Percentiles rank a stretch among this genome's conserved stretches.
Conservation (phyloP, 2,329 filamentous ascomycete genomes). For the Ophiostoma perfectum region DNA sequence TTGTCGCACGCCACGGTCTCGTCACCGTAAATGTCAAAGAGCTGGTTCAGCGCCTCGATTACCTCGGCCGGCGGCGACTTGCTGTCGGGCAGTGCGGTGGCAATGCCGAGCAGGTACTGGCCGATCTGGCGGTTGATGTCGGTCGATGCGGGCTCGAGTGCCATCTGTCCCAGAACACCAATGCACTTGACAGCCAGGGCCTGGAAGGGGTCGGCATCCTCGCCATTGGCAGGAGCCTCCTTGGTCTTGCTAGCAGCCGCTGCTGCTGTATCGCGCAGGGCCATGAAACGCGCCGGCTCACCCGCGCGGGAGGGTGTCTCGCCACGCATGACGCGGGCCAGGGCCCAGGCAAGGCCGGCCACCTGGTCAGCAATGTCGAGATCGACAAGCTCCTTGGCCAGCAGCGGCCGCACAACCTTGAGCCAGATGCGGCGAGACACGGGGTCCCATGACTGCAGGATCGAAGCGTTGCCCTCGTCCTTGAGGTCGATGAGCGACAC, state of each 20-base stretch:
- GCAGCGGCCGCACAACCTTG: conserved; percentile 50
- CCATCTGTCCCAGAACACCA: conserved; percentile 60
- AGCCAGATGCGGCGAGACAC: conserved; percentile 53
- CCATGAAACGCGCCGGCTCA: conserved; percentile 59
- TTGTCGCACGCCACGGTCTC: conserved; percentile 53
- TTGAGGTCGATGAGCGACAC: conserved; percentile 57
- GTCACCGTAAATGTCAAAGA: conserved; percentile 64
- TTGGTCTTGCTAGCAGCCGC: conserved; percentile 32
- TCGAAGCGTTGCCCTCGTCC: conserved; percentile 46
- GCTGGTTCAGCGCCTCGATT: conserved; percentile 59
- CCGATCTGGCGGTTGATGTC: conserved; percentile 58
- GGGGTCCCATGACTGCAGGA: conserved; percentile 51
- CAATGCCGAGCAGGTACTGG: conserved; percentile 54
- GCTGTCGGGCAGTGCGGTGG: conserved; percentile 46
- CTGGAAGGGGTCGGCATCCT: conserved; percentile 49
- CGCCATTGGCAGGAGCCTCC: conserved; percentile 27
- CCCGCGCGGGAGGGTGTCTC: conserved; percentile 44
- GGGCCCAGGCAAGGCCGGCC: conserved; percentile 59
- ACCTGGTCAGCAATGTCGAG: conserved; percentile 57
- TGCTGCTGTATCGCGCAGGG: conserved; percentile 44
- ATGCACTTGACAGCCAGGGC: conserved; percentile 60
- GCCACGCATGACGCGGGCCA: conserved; percentile 51
- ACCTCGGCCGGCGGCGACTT: conserved; percentile 46
- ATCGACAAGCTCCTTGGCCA: conserved; percentile 57
- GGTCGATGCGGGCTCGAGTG: conserved; percentile 48